Evolutionary conservation across 2,329 filamentous ascomycete species (phyloP).

Genomic region (Beauveria asiatica): DNA sequence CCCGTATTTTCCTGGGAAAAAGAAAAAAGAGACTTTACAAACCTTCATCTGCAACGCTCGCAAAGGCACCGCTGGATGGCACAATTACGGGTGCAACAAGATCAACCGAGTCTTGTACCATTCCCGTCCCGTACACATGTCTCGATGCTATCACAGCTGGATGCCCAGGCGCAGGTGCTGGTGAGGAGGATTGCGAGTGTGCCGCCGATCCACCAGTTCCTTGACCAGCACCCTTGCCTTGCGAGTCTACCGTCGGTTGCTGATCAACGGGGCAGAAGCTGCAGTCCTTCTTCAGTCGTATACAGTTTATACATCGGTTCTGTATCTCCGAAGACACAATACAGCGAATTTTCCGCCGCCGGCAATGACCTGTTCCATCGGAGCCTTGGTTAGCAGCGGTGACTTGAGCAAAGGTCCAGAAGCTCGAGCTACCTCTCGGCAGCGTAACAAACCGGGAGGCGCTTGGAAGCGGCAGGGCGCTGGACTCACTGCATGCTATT

Average conservation of each 20-base stretch:
- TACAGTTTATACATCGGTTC: constrained; percentile 77
- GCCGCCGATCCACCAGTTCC: constrained; percentile 30
- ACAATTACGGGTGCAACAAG: not conserved
- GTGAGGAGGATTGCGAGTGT: constrained; percentile 35
- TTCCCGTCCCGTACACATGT: not conserved
- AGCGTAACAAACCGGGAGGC: not conserved
- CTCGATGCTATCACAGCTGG: constrained; percentile 23
- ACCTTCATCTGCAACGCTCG: not conserved
- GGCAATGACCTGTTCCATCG: constrained; percentile 60
- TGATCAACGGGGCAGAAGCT: constrained; percentile 80
- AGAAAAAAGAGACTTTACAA: not conserved
- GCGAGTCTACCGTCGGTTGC: constrained; percentile 40
- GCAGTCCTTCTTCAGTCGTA: constrained; percentile 82
- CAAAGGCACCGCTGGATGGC: not conserved
- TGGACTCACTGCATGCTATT: constrained; percentile 75
- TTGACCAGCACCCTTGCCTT: constrained; percentile 30
- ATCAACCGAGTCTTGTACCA: not conserved
- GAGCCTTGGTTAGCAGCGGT: not conserved
- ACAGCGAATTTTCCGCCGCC: constrained; percentile 81
- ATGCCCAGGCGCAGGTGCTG: constrained; percentile 31
- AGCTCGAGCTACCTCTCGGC: not conserved
- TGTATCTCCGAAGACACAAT: constrained; percentile 62
- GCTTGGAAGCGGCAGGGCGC: not conserved
- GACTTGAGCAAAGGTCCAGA: not conserved
- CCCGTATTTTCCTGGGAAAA: not conserved